Evolutionary conservation across 768 basidiomycete genomes (phyloP).

Genomic region (Lactarius akahatsu): DNA sequence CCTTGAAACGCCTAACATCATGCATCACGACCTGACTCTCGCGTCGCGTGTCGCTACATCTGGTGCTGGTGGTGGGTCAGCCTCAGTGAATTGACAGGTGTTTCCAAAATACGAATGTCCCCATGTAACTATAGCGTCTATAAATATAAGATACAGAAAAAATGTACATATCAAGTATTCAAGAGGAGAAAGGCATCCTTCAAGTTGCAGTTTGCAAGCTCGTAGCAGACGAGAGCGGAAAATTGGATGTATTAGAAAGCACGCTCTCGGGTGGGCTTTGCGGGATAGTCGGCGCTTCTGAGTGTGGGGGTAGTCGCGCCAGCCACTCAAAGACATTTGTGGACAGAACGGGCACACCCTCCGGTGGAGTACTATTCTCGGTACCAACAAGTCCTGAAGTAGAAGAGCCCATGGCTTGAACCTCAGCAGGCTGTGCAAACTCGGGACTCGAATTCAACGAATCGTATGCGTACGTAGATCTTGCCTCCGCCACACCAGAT

Average conservation of each 20-base stretch:
- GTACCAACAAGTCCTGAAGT: not conserved
- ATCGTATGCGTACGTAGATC: not conserved
- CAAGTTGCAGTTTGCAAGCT: not conserved
- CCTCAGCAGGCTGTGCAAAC: not conserved
- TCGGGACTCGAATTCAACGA: not conserved
- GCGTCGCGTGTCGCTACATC: not conserved
- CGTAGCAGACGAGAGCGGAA: not conserved
- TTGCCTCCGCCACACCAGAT: too few species aligned
- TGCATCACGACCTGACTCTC: not conserved
- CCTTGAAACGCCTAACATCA: not conserved
- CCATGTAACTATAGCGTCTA: not conserved
- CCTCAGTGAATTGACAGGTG: not conserved
- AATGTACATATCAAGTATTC: not conserved
- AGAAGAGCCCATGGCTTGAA: not conserved
- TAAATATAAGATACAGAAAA: not conserved
- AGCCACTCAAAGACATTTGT: not conserved
- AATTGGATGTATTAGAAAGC: not conserved
- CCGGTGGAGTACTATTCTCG: not conserved
- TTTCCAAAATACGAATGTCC: not conserved
- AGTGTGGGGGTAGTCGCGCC: not conserved
- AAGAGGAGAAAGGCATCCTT: too few species aligned
- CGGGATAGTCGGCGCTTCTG: not conserved
- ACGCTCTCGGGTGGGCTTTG: not conserved
- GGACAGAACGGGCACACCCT: not conserved
- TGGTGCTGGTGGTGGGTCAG: not conserved